Conservation (phyloP, 768 basidiomycete genomes). For the Clitopilus hobsonii region DNA sequence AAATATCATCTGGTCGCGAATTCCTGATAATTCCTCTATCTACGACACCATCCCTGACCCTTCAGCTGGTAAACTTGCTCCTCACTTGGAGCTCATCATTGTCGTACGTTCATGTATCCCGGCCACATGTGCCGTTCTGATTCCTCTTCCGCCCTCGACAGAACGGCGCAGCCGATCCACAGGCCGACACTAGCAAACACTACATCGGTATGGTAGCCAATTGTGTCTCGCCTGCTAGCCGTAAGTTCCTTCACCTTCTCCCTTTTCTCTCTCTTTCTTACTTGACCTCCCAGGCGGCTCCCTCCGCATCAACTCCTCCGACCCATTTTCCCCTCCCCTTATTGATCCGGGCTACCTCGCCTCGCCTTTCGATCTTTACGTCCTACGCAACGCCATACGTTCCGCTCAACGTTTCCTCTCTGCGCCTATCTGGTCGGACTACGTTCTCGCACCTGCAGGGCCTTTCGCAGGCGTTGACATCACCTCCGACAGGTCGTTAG, state of each 20-base stretch:
- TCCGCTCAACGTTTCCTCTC: conserved; percentile 14
- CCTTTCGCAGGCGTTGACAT: neutral
- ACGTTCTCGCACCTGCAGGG: conserved; percentile 11
- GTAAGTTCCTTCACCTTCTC: neutral
- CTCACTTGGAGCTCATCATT: conserved; percentile 22
- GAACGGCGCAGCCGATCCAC: too few species aligned
- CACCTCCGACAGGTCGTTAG: conserved; percentile 18
- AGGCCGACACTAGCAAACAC: neutral
- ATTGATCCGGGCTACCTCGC: conserved; percentile 32
- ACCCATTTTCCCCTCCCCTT: conserved; percentile 33
- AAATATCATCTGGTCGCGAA: conserved; percentile 13
- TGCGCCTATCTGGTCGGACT: conserved; percentile 14
- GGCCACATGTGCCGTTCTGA: conserved; percentile 10
- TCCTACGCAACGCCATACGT: conserved; percentile 16
- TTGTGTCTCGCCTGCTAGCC: conserved; percentile 3
- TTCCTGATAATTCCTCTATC: conserved; percentile 15
- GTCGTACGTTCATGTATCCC: conserved; percentile 16
- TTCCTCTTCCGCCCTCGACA: conserved; percentile 19
- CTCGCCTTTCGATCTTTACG: conserved; percentile 15
- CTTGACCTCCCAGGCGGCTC: conserved; percentile 13
- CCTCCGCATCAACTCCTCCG: conserved; percentile 26
- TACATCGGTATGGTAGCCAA: neutral
- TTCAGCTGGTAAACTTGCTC: conserved; percentile 17
- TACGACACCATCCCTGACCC: conserved; percentile 17
- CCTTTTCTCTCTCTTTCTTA: neutral